Percentiles rank a stretch among this genome's conserved stretches.
Conservation (phyloP, 1,284 basidiomycete species). For the Irpex sp. region DNA sequence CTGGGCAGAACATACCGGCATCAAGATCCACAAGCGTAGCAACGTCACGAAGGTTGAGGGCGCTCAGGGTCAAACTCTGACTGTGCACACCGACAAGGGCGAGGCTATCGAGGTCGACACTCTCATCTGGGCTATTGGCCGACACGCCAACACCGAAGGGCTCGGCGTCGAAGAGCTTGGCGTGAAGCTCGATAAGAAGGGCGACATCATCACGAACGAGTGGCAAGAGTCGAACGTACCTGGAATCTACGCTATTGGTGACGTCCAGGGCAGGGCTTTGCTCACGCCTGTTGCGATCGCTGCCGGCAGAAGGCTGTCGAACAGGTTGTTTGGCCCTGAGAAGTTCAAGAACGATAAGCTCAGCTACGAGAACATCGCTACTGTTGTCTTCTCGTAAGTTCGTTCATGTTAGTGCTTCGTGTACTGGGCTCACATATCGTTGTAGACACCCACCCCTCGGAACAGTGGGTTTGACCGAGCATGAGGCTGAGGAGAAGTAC, state of each 20-base stretch:
- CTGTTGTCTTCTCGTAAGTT: slow-evolving; percentile 89
- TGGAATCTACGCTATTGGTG: slow-evolving; percentile 82
- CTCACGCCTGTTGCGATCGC: slow-evolving; percentile 99
- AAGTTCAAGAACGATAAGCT: slow-evolving; percentile 87
- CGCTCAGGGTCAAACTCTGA: slow-evolving; percentile 59
- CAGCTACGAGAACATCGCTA: slow-evolving; percentile 87
- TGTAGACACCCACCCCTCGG: slow-evolving; percentile 86
- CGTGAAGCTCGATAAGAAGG: slow-evolving; percentile 71
- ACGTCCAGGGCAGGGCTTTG: slow-evolving; percentile 87
- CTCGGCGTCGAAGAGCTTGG: slow-evolving; percentile 78
- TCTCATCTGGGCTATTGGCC: slow-evolving; percentile 93
- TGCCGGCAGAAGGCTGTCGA: slow-evolving; percentile 84
- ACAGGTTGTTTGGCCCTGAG: slow-evolving; percentile 84
- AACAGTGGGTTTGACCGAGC: slow-evolving; percentile 88
- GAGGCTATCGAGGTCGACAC: slow-evolving; percentile 81
- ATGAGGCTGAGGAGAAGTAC: slow-evolving; percentile 82
- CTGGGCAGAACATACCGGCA: slow-evolving; percentile 92
- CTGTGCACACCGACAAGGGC: slow-evolving; percentile 66
- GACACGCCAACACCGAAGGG: slow-evolving; percentile 74
- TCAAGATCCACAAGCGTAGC: slow-evolving; percentile 80
- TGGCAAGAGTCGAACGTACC: slow-evolving; percentile 81
- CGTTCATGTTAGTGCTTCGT: background rate
- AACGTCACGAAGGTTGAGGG: slow-evolving; percentile 78
- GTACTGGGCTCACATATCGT: slow-evolving; percentile 3
- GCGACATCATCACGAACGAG: slow-evolving; percentile 86